These are phyloP conservation scores for Tilletia indica DNA, from an alignment of 1,284 basidiomycete genomes.

Conservation along the genomic window DNA sequence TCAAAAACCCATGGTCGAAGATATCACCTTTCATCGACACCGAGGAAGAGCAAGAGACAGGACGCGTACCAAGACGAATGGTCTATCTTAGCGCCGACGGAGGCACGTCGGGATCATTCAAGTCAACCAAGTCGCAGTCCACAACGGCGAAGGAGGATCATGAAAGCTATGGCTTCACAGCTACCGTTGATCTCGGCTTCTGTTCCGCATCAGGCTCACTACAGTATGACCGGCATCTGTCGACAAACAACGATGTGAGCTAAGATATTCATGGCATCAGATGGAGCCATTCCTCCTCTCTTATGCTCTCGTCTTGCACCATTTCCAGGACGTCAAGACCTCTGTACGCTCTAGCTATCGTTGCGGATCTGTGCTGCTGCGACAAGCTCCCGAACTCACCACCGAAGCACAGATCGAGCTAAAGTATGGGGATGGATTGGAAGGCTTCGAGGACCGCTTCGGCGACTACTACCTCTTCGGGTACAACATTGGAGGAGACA, in stretches of 20 bases:
- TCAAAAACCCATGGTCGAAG: slow-evolving; percentile 12
- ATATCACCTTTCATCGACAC: background rate
- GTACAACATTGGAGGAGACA: slow-evolving; percentile 18
- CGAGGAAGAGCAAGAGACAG: background rate
- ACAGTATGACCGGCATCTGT: slow-evolving; percentile 15
- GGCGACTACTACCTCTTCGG: slow-evolving; percentile 18
- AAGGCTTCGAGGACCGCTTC: slow-evolving; percentile 5
- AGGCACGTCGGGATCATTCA: slow-evolving; percentile 16
- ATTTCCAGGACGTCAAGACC: slow-evolving; percentile 19
- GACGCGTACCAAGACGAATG: background rate
- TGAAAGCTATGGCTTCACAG: slow-evolving; percentile 16
- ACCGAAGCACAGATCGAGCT: background rate
- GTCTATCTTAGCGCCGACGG: slow-evolving; percentile 19
- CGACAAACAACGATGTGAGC: slow-evolving; percentile 19
- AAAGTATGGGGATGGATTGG: slow-evolving; percentile 11
- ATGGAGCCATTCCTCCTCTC: too few species aligned
- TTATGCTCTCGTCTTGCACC: background rate
- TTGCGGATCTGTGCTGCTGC: slow-evolving; percentile 12
- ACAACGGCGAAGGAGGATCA: slow-evolving; percentile 16
- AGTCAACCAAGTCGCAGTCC: slow-evolving; percentile 18
- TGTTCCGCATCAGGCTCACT: slow-evolving; percentile 12
- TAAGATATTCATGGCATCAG: background rate
- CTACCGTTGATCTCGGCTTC: slow-evolving; percentile 18
- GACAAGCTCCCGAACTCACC: slow-evolving; percentile 7
- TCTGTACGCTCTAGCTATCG: slow-evolving; percentile 19